phyloP scores from a whole-genome alignment of 208 protist genomes.

The Spongospora subterranea region DNA sequence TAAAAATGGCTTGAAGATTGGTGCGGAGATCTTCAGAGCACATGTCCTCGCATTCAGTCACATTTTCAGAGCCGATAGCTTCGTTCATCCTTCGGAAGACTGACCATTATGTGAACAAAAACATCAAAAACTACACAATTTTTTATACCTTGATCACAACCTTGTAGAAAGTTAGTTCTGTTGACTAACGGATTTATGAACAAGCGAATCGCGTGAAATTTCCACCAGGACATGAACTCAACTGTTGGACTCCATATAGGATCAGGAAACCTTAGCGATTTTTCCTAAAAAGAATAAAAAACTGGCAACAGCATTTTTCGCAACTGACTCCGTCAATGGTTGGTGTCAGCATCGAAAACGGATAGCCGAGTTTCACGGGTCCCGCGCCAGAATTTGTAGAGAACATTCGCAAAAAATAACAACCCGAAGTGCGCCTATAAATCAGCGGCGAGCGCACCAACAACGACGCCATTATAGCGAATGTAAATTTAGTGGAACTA shows the following conservation, averaged over 20 bases:
- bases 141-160: background rate
- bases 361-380: background rate
- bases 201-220: conserved; percentile 35
- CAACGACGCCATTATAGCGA: too few relatives aligned
- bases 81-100: conserved; percentile 33
- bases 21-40: background rate
- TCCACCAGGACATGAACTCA: conserved; percentile 20
- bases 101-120: background rate
- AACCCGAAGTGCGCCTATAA: background rate
- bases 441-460: too few relatives aligned
- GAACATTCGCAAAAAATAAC: background rate
- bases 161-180: background rate
- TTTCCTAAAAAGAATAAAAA: background rate
- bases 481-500: too few relatives aligned
- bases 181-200: background rate
- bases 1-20: background rate
- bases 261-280: background rate
- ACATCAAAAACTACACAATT: background rate
- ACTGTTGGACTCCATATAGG: background rate
- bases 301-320: background rate
- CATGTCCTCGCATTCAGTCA: background rate
- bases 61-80: background rate
- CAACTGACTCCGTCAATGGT: too few relatives aligned
- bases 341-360: background rate
- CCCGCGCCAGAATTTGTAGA: background rate